Evolutionary conservation across 1,139 yeast genomes (phyloP), one percentile per base, ranked within the genome.

Genomic region (Zhuliangozyma parablackwelliae): DNA sequence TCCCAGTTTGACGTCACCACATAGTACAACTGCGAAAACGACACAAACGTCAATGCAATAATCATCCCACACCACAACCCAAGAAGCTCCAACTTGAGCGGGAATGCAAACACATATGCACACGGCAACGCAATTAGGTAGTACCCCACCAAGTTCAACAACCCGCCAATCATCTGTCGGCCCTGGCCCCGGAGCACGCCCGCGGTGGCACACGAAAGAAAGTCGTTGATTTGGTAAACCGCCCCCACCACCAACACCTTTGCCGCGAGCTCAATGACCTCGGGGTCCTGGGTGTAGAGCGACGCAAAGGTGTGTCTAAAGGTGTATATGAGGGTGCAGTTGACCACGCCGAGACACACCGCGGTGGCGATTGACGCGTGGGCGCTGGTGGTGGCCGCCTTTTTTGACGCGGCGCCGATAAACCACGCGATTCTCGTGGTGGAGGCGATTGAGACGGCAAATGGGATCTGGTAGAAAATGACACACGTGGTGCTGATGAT

Each of bases 351-450:
- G 35, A 77, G 56, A 1, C 57, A 36, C 3, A 72, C 42, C 0
- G 82, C 66, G 2, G 69, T 45, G 7, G 56, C 34, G 29, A 78
- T 50, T 2, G 79, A 57, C 0, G 79, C 72, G 11, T 59, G 53
- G 8, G 68, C 53, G 1, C 74, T 69, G 2, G 58, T 61, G n/a
- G 58, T 52, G 0, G 82, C 77, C 0, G 82, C 65, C 13, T 51
- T 45, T 40, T 69, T 73, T 3, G 81, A 69, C 1, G 85, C 85
- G 1, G 88, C 83, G 7, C 94, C 94, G 43, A 84, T 73, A 49
- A 69, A 82, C 78, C 87, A 82, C 1, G 92, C 94, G 31, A 83
- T 73, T 59, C 92, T 70, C 0, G 92, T 82, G 10, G 89, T 78
- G 1, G 86, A 74, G 4, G 89, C 87, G 35, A 84, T 81, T 7